Percentiles rank a stretch among this genome's conserved stretches.
phyloP scores from a whole-genome alignment of 2,329 filamentous ascomycete species.

The Nigrospora osmanthi region DNA sequence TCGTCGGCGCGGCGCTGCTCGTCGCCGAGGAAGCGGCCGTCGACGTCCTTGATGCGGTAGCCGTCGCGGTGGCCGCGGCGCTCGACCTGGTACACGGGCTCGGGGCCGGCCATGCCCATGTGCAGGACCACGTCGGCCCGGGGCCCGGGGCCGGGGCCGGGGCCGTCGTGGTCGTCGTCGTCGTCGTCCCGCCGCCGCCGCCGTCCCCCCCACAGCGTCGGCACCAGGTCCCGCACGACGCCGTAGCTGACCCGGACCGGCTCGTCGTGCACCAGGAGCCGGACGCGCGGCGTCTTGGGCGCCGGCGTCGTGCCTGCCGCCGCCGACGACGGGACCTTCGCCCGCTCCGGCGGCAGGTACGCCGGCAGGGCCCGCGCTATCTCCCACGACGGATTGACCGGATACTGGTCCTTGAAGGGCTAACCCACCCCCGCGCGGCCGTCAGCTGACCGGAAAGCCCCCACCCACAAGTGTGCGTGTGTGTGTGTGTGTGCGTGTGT shows the following conservation, averaged over 20 bases:
- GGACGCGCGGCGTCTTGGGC: slow-evolving; percentile 48
- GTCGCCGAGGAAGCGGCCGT: slow-evolving; percentile 50
- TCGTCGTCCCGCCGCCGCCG: no score
- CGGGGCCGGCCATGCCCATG: slow-evolving; percentile 68
- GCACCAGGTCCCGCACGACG: slow-evolving; percentile 54
- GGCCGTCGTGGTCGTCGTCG: no score
- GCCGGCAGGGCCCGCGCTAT: slow-evolving; percentile 64
- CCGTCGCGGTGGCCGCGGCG: slow-evolving; percentile 62
- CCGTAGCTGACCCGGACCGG: slow-evolving; percentile 67
- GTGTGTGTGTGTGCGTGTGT: no score
- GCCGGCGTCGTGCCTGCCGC: slow-evolving; percentile 9
- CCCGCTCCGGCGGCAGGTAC: slow-evolving; percentile 45
- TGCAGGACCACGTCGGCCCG: slow-evolving; percentile 59
- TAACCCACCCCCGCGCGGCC: slow-evolving; percentile 29
- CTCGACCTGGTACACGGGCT: slow-evolving; percentile 63
- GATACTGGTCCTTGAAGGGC: slow-evolving; percentile 68
- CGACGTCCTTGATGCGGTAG: slow-evolving; percentile 65
- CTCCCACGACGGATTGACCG: slow-evolving; percentile 73
- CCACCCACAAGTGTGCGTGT: no score
- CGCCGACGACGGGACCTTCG: slow-evolving; percentile 27
- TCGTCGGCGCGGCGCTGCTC: slow-evolving; percentile 27
- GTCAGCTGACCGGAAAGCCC: no score
- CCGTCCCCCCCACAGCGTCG: slow-evolving; percentile 57
- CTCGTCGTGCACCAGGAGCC: slow-evolving; percentile 56
- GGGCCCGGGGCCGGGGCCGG: slow-evolving; percentile 19